Percentiles rank a stretch among this genome's conserved stretches.
phyloP scores from a whole-genome alignment of 768 basidiomycete species.

The Rhodotorula toruloides region DNA sequence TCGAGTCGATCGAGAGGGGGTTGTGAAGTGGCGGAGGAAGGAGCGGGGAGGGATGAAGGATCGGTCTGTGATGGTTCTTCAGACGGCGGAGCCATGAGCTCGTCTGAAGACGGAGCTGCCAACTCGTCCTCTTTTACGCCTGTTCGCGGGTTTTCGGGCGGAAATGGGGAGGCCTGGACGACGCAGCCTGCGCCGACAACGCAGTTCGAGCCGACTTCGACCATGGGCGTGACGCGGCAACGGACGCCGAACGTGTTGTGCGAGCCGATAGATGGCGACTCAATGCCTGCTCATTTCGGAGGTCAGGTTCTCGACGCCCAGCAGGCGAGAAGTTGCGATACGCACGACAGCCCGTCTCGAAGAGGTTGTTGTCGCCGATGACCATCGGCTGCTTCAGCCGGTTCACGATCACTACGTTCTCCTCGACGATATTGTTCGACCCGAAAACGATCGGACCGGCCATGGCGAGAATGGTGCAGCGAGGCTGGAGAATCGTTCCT shows the following conservation, averaged over 20 bases:
- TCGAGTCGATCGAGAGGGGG: constrained; percentile 62
- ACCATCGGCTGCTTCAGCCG: constrained; percentile 66
- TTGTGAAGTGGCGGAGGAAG: not conserved
- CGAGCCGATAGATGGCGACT: constrained; percentile 75
- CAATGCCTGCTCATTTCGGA: constrained; percentile 59
- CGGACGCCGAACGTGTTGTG: constrained; percentile 81
- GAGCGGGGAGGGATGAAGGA: not conserved
- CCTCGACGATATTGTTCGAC: constrained; percentile 81
- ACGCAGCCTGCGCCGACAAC: constrained; percentile 75
- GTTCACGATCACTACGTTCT: constrained; percentile 83
- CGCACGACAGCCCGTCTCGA: constrained; percentile 89
- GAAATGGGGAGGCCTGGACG: constrained; percentile 58
- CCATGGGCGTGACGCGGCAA: constrained; percentile 74
- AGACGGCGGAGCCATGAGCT: too few relatives aligned
- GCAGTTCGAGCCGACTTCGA: constrained; percentile 72
- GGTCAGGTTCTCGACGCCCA: not conserved
- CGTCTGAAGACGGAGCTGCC: too few relatives aligned
- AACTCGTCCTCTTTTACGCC: too few relatives aligned
- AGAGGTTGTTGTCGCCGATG: constrained; percentile 87
- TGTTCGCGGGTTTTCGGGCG: not conserved
- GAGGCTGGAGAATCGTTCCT: constrained; percentile 87
- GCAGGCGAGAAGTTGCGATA: too few relatives aligned
- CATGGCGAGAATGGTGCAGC: constrained; percentile 86
- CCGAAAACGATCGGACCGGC: constrained; percentile 88
- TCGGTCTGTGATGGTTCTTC: not conserved